Percentiles rank a stretch among this genome's conserved stretches.
Conservation (phyloP, 768 basidiomycete species). For the Stropharia rugosoannulata region DNA sequence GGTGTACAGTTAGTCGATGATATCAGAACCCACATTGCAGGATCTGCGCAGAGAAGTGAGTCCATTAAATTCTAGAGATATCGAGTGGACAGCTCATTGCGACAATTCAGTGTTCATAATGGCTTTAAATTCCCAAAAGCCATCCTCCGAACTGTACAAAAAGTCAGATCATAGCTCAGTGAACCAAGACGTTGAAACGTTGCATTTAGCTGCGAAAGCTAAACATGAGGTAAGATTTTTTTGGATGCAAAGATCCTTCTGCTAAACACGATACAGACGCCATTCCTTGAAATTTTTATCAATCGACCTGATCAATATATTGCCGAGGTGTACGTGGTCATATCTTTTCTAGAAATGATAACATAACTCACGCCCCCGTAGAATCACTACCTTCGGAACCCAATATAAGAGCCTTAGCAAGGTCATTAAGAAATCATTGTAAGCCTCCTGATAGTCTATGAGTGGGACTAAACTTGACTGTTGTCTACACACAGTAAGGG, state of each 20-base stretch:
- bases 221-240: conserved; percentile 30
- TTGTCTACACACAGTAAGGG: conserved; percentile 28
- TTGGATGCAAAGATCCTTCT: background rate
- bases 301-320: conserved; percentile 49
- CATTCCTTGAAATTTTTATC: conserved; percentile 48
- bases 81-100: background rate
- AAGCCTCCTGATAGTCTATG: conserved; percentile 3
- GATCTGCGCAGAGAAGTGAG: conserved; percentile 31
- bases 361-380: conserved; percentile 5
- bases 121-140: conserved; percentile 43
- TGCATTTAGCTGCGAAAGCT: conserved; percentile 43
- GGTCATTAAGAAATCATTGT: conserved; percentile 42
- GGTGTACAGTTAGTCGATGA: conserved; percentile 26
- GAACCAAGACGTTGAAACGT: conserved; percentile 39
- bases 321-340: conserved; percentile 31
- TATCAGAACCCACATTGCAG: conserved; percentile 31
- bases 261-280: conserved; percentile 16
- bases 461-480: background rate
- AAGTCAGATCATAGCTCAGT: conserved; percentile 39
- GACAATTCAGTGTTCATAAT: conserved; percentile 43
- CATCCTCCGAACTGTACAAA: conserved; percentile 28
- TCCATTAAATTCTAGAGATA: background rate
- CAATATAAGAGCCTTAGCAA: conserved; percentile 35
- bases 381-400: conserved; percentile 27
- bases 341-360: background rate